A percentile compares a stretch with the other conserved stretches of the same genome.
phyloP scores from a whole-genome alignment of 2,329 filamentous ascomycete species.

The Sporothrix pseudoabietina region DNA sequence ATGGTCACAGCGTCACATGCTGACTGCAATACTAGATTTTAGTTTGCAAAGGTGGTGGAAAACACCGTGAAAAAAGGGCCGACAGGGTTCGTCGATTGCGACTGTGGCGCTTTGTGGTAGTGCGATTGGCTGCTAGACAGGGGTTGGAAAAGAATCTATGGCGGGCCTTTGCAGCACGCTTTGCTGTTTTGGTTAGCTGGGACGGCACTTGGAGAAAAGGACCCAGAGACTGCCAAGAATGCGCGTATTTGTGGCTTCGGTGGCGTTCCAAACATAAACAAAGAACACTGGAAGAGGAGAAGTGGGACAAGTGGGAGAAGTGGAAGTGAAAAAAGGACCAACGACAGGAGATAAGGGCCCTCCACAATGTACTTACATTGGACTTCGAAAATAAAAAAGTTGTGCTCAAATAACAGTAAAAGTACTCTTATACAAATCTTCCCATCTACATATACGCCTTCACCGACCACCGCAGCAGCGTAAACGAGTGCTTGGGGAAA shows the following conservation, averaged over 20 bases:
- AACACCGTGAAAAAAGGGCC: neutral
- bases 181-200: slow-evolving; percentile 8
- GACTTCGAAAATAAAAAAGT: neutral
- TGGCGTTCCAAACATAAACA: neutral
- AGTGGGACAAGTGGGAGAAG: neutral
- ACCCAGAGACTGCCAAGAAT: neutral
- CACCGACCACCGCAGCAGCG: neutral
- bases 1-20: neutral
- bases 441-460: neutral
- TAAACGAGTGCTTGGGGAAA: neutral
- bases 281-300: neutral
- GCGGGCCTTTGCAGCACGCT: neutral
- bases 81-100: neutral
- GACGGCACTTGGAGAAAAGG: neutral
- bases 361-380: neutral
- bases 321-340: neutral
- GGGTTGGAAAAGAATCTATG: neutral
- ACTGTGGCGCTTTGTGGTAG: neutral
- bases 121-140: neutral
- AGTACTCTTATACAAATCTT: neutral
- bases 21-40: neutral
- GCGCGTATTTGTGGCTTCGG: neutral
- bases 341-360: neutral
- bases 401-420: neutral
- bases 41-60: neutral